Evolutionary conservation across 2,329 filamentous ascomycete species (phyloP).

Genomic region (Metarhizium rileyi): DNA sequence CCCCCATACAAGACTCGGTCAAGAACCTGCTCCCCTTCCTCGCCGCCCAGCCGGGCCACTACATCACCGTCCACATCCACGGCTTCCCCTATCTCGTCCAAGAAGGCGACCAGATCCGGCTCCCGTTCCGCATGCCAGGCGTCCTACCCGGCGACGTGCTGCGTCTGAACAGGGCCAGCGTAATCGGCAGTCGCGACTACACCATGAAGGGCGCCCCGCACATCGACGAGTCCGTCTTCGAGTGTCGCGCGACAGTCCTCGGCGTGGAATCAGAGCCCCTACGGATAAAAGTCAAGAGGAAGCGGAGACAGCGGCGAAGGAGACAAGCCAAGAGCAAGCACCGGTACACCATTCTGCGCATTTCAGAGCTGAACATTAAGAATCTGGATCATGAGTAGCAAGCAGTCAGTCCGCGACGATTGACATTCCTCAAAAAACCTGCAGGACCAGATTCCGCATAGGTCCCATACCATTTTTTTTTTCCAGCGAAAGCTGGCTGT

Average conservation of each 20-base stretch:
- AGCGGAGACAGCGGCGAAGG: conserved; percentile 62
- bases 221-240: conserved; percentile 74
- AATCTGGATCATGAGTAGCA: conserved; percentile 22
- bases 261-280: conserved; percentile 76
- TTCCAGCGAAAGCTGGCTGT: conserved; percentile 6
- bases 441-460: too few species aligned
- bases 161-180: conserved; percentile 74
- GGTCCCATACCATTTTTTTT: too few species aligned
- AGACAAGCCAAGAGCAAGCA: conserved; percentile 84
- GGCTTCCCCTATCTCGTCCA: conserved; percentile 72
- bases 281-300: conserved; percentile 70
- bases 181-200: conserved; percentile 80
- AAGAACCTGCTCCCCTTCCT: conserved; percentile 59
- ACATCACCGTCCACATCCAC: conserved; percentile 73
- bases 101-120: conserved; percentile 61
- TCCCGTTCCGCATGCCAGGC: conserved; percentile 70
- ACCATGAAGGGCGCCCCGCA: conserved; percentile 77
- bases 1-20: conserved; percentile 44
- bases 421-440: too few species aligned
- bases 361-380: conserved; percentile 69
- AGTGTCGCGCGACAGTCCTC: conserved; percentile 75
- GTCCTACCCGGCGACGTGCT: conserved; percentile 75
- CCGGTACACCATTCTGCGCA: conserved; percentile 72
- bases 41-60: conserved; percentile 63
- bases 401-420: too few species aligned